Conservation (phyloP, 2,329 filamentous ascomycete species). For the Apiospora aurea region DNA sequence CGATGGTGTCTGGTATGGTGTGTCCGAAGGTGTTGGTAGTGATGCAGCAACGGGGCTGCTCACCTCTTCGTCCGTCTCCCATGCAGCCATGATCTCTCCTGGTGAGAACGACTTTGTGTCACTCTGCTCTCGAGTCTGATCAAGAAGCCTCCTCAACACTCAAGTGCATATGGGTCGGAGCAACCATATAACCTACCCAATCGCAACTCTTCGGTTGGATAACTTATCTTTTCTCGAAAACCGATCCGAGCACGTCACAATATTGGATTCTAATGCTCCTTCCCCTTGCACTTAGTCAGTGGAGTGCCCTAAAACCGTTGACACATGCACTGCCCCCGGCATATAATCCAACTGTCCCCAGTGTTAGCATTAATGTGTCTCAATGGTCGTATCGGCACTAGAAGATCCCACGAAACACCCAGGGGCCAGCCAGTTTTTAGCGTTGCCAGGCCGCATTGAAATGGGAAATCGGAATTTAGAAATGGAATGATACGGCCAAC, state of each 20-base stretch:
- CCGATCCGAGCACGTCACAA: slow-evolving; percentile 19
- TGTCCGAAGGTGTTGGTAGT: slow-evolving; percentile 74
- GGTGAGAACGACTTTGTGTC: slow-evolving; percentile 1
- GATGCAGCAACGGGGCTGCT: slow-evolving; percentile 62
- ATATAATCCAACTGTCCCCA: slow-evolving; percentile 18
- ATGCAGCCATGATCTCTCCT: slow-evolving; percentile 49
- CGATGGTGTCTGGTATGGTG: slow-evolving; percentile 76
- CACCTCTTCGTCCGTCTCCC: slow-evolving; percentile 71
- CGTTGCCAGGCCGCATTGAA: not conserved
- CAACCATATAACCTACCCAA: slow-evolving; percentile 15
- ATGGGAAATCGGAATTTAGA: not conserved
- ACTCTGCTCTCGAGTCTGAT: slow-evolving; percentile 8
- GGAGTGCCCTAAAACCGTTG: slow-evolving; percentile 14
- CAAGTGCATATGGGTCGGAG: slow-evolving; percentile 17
- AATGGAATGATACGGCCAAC: not conserved
- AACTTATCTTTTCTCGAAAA: slow-evolving; percentile 3
- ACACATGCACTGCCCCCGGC: slow-evolving; percentile 16
- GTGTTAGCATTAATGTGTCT: slow-evolving; percentile 23
- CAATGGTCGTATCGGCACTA: slow-evolving; percentile 2
- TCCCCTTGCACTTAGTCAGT: not conserved
- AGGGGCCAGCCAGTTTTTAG: slow-evolving; percentile 8
- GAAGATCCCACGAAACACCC: slow-evolving; percentile 1
- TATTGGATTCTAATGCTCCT: slow-evolving; percentile 14
- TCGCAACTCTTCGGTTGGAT: not conserved
- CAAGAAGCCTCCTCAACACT: slow-evolving; percentile 8